phyloP scores from a whole-genome alignment of 352 stramenopile species.

The Phytophthora pistaciae region DNA sequence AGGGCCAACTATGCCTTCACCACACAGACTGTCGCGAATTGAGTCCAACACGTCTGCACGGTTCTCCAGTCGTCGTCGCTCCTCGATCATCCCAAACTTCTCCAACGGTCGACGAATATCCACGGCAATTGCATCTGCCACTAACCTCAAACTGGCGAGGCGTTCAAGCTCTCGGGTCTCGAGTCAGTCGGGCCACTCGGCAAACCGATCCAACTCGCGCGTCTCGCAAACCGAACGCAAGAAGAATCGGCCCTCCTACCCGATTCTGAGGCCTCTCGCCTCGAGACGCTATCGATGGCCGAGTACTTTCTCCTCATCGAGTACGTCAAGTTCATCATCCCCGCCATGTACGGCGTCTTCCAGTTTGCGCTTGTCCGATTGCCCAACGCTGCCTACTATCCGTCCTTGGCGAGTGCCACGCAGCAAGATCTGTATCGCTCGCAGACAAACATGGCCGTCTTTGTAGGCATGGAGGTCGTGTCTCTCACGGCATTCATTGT shows the following conservation, averaged over 20 bases:
- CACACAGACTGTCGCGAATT: neutral
- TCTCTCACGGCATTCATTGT: constrained; percentile 15
- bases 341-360: constrained; percentile 34
- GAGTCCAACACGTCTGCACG: neutral
- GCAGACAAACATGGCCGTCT: constrained; percentile 31
- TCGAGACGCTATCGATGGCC: constrained; percentile 20
- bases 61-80: neutral
- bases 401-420: constrained; percentile 2
- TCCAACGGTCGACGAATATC: constrained; percentile 1
- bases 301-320: constrained; percentile 40
- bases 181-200: neutral
- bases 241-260: neutral
- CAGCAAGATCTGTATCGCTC: neutral
- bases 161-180: constrained; percentile 8
- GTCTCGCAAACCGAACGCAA: neutral
- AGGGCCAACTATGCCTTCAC: neutral
- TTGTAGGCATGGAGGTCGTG: constrained; percentile 22
- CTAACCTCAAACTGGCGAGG: constrained; percentile 3
- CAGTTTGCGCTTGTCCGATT: constrained; percentile 14
- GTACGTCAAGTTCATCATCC: constrained; percentile 42
- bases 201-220: neutral
- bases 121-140: neutral
- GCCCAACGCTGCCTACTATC: constrained; percentile 29
- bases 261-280: constrained; percentile 1
- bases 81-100: neutral